A percentile compares a stretch with the other conserved stretches of the same genome.
Conservation (phyloP, 2,329 filamentous ascomycete genomes). For the Aotearoamyces nothofagi region DNA sequence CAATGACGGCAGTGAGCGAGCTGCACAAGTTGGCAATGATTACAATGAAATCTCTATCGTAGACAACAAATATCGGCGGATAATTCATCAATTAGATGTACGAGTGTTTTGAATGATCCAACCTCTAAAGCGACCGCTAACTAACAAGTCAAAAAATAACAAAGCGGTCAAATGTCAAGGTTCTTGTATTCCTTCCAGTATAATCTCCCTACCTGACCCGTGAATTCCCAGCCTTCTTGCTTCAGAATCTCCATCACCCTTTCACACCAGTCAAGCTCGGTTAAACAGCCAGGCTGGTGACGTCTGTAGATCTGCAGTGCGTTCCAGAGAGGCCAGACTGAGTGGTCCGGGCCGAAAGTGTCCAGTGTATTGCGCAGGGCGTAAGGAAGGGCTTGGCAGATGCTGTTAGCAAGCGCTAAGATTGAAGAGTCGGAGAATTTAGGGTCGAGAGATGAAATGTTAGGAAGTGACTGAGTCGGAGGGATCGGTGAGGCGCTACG, state of each 20-base stretch:
- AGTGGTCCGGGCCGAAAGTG: background rate
- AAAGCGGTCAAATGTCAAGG: background rate
- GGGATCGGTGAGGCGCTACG: background rate
- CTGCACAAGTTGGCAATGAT: no score
- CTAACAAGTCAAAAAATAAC: no score
- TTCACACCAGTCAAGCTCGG: background rate
- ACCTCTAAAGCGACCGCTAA: no score
- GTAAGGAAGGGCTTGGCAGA: background rate
- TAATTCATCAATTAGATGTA: no score
- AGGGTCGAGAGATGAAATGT: background rate
- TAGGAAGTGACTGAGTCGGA: background rate
- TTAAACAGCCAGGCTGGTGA: background rate
- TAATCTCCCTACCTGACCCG: background rate
- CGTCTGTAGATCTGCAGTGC: conserved; percentile 1
- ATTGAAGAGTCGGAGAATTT: background rate
- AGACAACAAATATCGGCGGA: no score
- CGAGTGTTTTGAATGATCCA: no score
- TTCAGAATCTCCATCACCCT: background rate
- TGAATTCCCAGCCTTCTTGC: background rate
- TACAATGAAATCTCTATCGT: no score
- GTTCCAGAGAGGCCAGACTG: background rate
- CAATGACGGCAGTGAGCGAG: no score
- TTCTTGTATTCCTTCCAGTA: background rate
- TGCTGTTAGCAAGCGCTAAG: background rate
- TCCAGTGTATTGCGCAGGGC: background rate